Evolutionary conservation across 2,329 filamentous ascomycete species (phyloP), one percentile per base, ranked within the genome.

Genomic region (Colletotrichum siamense): DNA sequence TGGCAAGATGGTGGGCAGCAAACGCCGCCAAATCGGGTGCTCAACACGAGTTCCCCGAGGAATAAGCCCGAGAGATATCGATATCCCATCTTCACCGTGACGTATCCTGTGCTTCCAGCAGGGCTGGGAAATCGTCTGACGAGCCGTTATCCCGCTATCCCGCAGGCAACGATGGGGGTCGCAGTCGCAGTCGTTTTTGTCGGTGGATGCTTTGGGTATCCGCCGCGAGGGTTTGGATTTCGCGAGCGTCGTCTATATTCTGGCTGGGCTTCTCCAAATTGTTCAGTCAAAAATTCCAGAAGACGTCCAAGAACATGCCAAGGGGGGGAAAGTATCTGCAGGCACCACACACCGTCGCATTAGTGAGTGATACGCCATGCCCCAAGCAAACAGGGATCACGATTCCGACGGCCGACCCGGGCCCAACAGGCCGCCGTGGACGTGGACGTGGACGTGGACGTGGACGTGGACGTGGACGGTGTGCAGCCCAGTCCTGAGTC

Each of bases 331-430:
- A 39, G 36, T 26, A 34, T 66, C 49, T 71, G 71, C 75, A 77
- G 75, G 65, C 66, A 66, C 71, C 36, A 16, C 59, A 63, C 44
- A 55, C 62, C 75, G 71, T 74, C 61, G 62, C 75, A 62, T 71
- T 67, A 65, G 39, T 28, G 62, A 75, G 52, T 61, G 24, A 71
- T 36, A 62, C 55, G 34, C 26, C 57, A 62, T 49, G 24, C 67
- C 57, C 57, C 55, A 44, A 49, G 26, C 52, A 9, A n/a, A 70
- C 65, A 75, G 61, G 75, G 71, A 44, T 71, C 9, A 59, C 61
- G 15, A 67, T 71, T 71, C 66, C 71, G 71, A 77, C 52, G 71
- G 72, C 71, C 65, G 74, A 76, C 64, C 64, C 65, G 74, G 65
- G 39, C 49, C 73, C 73, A 76, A 69, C 73, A 76, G 57, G 18